These are phyloP conservation scores for Ogataea pilisensis DNA, from an alignment of 805 yeast genomes.

Conservation along the genomic window DNA sequence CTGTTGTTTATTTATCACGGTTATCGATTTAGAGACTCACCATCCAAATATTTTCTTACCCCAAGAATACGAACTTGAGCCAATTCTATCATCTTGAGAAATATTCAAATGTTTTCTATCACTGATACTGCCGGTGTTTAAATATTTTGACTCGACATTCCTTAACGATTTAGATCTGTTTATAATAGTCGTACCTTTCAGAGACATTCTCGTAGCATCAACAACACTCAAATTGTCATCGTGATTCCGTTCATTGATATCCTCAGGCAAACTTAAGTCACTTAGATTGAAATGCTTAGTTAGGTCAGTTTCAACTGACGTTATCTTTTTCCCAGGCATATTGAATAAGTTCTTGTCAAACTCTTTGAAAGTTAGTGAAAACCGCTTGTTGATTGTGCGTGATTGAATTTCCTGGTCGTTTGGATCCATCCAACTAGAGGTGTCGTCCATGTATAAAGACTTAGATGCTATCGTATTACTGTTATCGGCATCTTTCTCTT, in stretches of 20 bases:
- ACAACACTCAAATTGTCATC: background rate
- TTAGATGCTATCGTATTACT: constrained; percentile 18
- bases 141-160: background rate
- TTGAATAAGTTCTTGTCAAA: constrained; percentile 11
- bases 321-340: background rate
- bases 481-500: constrained; percentile 4
- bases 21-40: constrained; percentile 4
- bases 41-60: constrained; percentile 12
- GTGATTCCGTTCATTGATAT: background rate
- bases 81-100: background rate
- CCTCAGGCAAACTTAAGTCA: background rate
- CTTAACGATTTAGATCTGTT: background rate
- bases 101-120: background rate
- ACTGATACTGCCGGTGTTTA: background rate
- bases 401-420: constrained; percentile 14
- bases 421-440: constrained; percentile 53
- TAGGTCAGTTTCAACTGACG: too few relatives aligned
- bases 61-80: constrained; percentile 5
- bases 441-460: constrained; percentile 35
- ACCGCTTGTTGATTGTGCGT: constrained; percentile 17
- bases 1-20: background rate
- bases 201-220: background rate
- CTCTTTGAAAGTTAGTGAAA: constrained; percentile 24
- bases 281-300: too few relatives aligned
- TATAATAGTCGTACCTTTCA: background rate